Evolutionary conservation across 2,329 filamentous ascomycete genomes (phyloP).

Genomic region (Penicillium sclerotiorum): DNA sequence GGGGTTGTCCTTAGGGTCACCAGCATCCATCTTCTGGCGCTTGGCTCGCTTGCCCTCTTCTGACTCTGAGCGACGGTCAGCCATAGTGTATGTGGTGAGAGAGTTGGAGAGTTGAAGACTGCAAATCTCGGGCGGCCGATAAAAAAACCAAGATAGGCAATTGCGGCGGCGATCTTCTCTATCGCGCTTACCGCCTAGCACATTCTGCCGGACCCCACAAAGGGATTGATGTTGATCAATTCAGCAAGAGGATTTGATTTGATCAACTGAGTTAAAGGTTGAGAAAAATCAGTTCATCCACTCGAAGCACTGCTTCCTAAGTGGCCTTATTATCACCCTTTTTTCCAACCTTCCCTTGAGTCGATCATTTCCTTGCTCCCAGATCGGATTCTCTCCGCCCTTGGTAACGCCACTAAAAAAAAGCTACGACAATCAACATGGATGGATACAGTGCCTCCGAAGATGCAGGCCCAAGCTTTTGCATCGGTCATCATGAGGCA

Average conservation of each 20-base stretch:
- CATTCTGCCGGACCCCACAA: constrained; percentile 36
- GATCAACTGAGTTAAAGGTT: not conserved
- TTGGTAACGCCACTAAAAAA: constrained; percentile 3
- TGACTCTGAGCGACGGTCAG: constrained; percentile 58
- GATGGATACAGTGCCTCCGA: constrained; percentile 36
- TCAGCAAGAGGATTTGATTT: constrained; percentile 4
- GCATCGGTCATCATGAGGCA: constrained; percentile 64
- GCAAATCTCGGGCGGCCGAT: constrained; percentile 19
- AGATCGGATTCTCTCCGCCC: not conserved
- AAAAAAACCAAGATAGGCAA: constrained; percentile 37
- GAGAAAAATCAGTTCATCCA: not conserved
- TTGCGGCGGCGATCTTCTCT: constrained; percentile 32
- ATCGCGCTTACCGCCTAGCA: constrained; percentile 28
- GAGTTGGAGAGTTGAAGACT: constrained; percentile 14
- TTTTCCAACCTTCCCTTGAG: not conserved
- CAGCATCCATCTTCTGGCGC: constrained; percentile 55
- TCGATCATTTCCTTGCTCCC: too few species aligned
- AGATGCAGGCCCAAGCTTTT: constrained; percentile 53
- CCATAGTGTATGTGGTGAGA: constrained; percentile 46
- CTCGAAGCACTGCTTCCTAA: too few species aligned
- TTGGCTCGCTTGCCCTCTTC: constrained; percentile 55
- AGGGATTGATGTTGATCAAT: constrained; percentile 24
- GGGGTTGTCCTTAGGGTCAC: constrained; percentile 67
- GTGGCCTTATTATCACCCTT: too few species aligned
- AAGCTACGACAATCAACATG: constrained; percentile 28